These are phyloP conservation scores for Gentiana macrophylla DNA, from an alignment of 257 asterid species.

Conservation along the genomic window DNA sequence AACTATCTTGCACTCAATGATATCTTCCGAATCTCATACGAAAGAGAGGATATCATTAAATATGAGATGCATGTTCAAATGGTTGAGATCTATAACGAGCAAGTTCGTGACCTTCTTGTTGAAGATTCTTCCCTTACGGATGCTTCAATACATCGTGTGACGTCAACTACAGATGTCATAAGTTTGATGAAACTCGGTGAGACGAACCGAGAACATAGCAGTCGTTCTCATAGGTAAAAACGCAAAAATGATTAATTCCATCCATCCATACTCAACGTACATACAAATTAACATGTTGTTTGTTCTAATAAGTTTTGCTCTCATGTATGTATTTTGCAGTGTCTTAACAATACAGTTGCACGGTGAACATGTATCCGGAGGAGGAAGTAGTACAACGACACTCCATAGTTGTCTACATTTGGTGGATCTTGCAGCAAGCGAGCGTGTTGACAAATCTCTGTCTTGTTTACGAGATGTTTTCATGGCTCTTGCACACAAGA, in stretches of 20 bases:
- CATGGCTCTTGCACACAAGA: constrained; percentile 82
- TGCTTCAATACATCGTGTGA: constrained; percentile 58
- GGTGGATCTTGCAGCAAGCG: constrained; percentile 95
- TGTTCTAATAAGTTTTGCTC: not conserved
- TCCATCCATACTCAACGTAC: not conserved
- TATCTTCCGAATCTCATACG: constrained; percentile 50
- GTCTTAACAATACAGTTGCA: constrained; percentile 63
- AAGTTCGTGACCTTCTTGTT: constrained; percentile 82
- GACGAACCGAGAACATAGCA: constrained; percentile 49
- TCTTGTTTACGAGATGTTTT: constrained; percentile 82
- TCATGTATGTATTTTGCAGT: constrained; percentile 25
- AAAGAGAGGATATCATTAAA: constrained; percentile 50
- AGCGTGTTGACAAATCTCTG: constrained; percentile 69
- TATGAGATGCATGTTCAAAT: constrained; percentile 76
- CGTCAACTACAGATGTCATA: constrained; percentile 48
- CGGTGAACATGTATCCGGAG: constrained; percentile 70
- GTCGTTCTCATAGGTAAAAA: constrained; percentile 74
- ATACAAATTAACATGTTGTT: not conserved
- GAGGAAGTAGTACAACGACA: constrained; percentile 49
- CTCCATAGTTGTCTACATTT: constrained; percentile 71
- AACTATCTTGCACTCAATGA: constrained; percentile 69
- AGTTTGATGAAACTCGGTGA: constrained; percentile 59
- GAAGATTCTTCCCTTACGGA: constrained; percentile 55
- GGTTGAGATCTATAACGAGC: constrained; percentile 93
- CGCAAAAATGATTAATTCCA: not conserved